Percentiles rank a stretch among this genome's conserved stretches.
phyloP scores from a whole-genome alignment of 495 filamentous ascomycete genomes.

The Ramalina intermedia region DNA sequence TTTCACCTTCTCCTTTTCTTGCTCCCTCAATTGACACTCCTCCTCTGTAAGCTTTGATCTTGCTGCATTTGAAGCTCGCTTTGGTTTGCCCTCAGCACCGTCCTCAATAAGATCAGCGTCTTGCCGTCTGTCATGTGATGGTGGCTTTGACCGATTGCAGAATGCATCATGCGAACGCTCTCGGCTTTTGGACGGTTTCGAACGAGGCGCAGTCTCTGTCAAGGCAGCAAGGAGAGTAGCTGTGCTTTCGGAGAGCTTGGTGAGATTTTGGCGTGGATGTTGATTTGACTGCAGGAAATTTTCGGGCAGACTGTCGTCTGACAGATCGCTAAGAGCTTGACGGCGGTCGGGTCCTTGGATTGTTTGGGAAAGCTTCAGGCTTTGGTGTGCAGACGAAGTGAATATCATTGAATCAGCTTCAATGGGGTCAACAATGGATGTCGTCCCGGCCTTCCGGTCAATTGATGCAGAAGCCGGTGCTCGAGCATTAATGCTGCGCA shows the following conservation, averaged over 20 bases:
- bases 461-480: conserved; percentile 12
- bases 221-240: conserved; percentile 23
- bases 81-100: not conserved
- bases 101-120: not conserved
- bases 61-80: conserved; percentile 8
- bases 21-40: conserved; percentile 7
- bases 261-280: not conserved
- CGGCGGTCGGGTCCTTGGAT: conserved; percentile 2
- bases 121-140: not conserved
- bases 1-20: conserved; percentile 10
- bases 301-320: conserved; percentile 21
- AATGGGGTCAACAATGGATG: not conserved
- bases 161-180: conserved; percentile 1
- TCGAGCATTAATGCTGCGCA: not conserved
- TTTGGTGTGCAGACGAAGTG: conserved; percentile 32
- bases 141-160: not conserved
- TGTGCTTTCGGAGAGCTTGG: not conserved
- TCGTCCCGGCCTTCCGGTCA: conserved; percentile 6
- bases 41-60: conserved; percentile 24
- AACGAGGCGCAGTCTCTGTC: not conserved
- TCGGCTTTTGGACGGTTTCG: conserved; percentile 2
- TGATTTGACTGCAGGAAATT: conserved; percentile 6
- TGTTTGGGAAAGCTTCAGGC: conserved; percentile 1
- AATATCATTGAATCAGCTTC: conserved; percentile 37
- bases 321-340: conserved; percentile 22